Evolutionary conservation across 495 filamentous ascomycete genomes (phyloP), one percentile per base, ranked within the genome.

Genomic region (Lophiostoma macrostomum): DNA sequence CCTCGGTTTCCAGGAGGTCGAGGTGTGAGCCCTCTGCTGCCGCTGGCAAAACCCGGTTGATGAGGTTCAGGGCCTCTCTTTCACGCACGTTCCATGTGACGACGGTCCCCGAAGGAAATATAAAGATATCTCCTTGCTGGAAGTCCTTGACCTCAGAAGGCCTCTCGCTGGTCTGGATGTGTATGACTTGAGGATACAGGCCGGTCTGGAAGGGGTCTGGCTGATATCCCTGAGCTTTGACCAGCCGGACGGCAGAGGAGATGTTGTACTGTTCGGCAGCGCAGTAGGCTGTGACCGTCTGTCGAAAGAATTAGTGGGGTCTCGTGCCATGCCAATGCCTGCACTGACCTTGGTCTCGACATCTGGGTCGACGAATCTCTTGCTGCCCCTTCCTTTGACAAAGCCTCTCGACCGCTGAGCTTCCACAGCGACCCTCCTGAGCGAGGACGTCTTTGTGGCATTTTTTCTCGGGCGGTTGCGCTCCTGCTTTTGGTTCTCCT

Each of bases 101-200:
- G 4, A 96, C 80, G n/a, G 90, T 94, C 2, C 93, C 93, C 0
- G 91, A 95, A 4, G 93, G 90, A 61, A 98, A 98, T n/a, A 98
- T 82, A 58, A 97, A 96, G 12, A 96, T 78, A 67, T 97, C 93
- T 11, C 90, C 90, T 51, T 78, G 80, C 25, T 77, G 69, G 0
- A 81, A 79, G 64, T 87, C 81, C 32, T 79, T 73, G 2, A 74
- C 68, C 39, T 88, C 79, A 45, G 78, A 81, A 19, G 75, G 76
- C 14, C 69, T 68, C 48, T 68, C 83, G 64, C 66, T 78, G 66
- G 80, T 87, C 51, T 82, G 79, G 19, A 85, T 68, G 58, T 86
- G 83, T 3, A 85, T 76, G 11, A 86, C 82, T 65, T 85, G 82
- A 0, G 83, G 82, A 53, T 79, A 85, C 24, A 86, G 70, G 1